phyloP scores from a whole-genome alignment of 2,329 filamentous ascomycete species.

The Fusarium solani-melongenae region DNA sequence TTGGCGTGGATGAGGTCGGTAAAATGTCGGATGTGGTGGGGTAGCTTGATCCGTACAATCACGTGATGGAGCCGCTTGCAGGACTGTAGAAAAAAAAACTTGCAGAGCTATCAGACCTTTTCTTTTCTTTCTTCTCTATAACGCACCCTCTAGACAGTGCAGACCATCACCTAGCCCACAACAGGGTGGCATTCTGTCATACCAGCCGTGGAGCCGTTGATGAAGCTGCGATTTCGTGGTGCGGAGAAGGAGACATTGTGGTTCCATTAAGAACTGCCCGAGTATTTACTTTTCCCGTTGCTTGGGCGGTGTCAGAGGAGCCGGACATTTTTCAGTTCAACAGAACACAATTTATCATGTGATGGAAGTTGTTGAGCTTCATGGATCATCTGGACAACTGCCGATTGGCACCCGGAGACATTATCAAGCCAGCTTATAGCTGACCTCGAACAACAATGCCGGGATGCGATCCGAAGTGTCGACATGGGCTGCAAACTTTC shows the following conservation, averaged over 20 bases:
- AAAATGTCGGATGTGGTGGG: slow-evolving; percentile 42
- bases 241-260: slow-evolving; percentile 62
- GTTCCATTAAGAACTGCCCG: slow-evolving; percentile 70
- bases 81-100: slow-evolving; percentile 18
- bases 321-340: slow-evolving; percentile 47
- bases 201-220: slow-evolving; percentile 68
- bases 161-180: slow-evolving; percentile 73
- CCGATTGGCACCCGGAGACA: background rate
- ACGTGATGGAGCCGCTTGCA: slow-evolving; percentile 22
- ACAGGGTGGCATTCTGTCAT: slow-evolving; percentile 77
- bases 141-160: slow-evolving; percentile 91
- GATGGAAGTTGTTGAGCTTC: background rate
- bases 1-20: slow-evolving; percentile 30
- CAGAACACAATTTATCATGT: background rate
- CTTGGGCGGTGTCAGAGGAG: slow-evolving; percentile 57
- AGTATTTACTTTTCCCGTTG: slow-evolving; percentile 53
- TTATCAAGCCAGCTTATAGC: background rate
- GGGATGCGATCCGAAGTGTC: background rate
- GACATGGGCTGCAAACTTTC: background rate
- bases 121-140: slow-evolving; percentile 54
- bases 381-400: background rate
- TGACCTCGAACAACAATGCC: background rate
- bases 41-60: slow-evolving; percentile 22
- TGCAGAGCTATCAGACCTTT: background rate
- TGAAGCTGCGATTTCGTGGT: slow-evolving; percentile 70